Percentiles rank a stretch among this genome's conserved stretches.
Conservation (phyloP, 2,329 filamentous ascomycete species). For the Hypoxylon sp. region DNA sequence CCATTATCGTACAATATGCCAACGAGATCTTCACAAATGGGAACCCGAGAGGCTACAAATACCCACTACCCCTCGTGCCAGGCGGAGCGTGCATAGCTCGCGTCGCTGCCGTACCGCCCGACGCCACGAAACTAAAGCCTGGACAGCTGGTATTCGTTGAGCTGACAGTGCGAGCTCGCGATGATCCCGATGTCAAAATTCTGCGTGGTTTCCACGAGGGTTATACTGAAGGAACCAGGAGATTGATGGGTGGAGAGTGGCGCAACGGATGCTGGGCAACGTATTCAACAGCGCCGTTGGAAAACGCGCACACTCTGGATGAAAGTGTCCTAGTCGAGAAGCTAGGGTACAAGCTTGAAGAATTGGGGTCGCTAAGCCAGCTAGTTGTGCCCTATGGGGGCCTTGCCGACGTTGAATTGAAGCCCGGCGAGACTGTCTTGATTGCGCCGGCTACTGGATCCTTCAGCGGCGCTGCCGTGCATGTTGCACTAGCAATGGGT, state of each 20-base stretch:
- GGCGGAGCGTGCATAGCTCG: slow-evolving; percentile 40
- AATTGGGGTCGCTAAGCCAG: slow-evolving; percentile 35
- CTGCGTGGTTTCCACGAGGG: slow-evolving; percentile 37
- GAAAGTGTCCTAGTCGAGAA: slow-evolving; percentile 28
- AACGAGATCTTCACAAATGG: slow-evolving; percentile 42
- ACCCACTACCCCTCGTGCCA: slow-evolving; percentile 38
- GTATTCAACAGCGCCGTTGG: slow-evolving; percentile 27
- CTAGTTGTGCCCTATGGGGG: slow-evolving; percentile 45
- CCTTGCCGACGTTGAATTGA: slow-evolving; percentile 49
- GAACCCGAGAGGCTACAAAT: slow-evolving; percentile 40
- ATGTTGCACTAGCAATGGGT: slow-evolving; percentile 63
- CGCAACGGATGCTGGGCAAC: slow-evolving; percentile 36
- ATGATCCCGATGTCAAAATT: slow-evolving; percentile 35
- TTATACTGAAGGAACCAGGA: slow-evolving; percentile 20
- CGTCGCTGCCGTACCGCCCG: slow-evolving; percentile 33
- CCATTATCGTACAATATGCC: slow-evolving; percentile 42
- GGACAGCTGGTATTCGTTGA: slow-evolving; percentile 40
- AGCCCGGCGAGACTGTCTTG: slow-evolving; percentile 62
- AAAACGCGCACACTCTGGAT: slow-evolving; percentile 35
- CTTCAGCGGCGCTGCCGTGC: slow-evolving; percentile 62
- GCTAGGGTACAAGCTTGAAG: slow-evolving; percentile 41
- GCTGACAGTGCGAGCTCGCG: slow-evolving; percentile 38
- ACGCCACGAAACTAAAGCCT: slow-evolving; percentile 32
- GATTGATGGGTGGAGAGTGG: slow-evolving; percentile 32
- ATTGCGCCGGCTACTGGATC: slow-evolving; percentile 63